Base-by-base conservation (phyloP, 1,284 basidiomycete species). In the Porodaedalea pini region DNA sequence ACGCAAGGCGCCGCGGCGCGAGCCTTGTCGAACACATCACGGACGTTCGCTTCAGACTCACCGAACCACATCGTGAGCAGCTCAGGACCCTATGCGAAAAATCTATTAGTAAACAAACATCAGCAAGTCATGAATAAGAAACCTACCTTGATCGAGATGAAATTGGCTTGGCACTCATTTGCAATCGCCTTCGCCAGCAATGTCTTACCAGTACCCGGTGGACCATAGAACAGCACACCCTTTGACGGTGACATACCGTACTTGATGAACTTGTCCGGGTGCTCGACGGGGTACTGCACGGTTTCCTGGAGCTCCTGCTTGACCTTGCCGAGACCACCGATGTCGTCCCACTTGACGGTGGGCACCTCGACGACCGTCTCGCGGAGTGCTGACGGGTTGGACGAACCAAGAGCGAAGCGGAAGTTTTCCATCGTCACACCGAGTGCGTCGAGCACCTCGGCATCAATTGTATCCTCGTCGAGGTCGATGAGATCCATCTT, bases 201-300 rank as follows among this genome's bases (percentile, higher is more conserved):
- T 37, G 94, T 97, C 79, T 95, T 95, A 89, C 93, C 93, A 61
- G 93, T 96, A 83, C 94, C 94, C 62, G 94, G 94, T 67, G 94
- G 94, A 50, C 94, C 94, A 72, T 96, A 94, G 82, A 98, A 98
- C 68, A 96, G 77, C 50, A 98, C 95, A 84, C 95, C 97, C 80
- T 98, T 98, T 39, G 94, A 97, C 3, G 97, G 96, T 39, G 94
- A 94, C 92, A 99, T 97, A 64, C 97, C 97, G 68, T 99, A 99
- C 80, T 99, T 99, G 88, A 98, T 83, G 92, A 99, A 99, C 79
- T 98, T 98, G 73, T 99, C 97, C 62, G 97, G 97, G 71, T 99
- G 97, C 76, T 99, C 97, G 73, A 99, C 96, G 55, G 97, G 97
- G 79, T 98, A 99, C 69, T 98, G 95, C 0, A 99, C 96, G 8